These are phyloP conservation scores for Starmera pachycereana DNA, from an alignment of 805 yeast genomes.

Conservation along the genomic window DNA sequence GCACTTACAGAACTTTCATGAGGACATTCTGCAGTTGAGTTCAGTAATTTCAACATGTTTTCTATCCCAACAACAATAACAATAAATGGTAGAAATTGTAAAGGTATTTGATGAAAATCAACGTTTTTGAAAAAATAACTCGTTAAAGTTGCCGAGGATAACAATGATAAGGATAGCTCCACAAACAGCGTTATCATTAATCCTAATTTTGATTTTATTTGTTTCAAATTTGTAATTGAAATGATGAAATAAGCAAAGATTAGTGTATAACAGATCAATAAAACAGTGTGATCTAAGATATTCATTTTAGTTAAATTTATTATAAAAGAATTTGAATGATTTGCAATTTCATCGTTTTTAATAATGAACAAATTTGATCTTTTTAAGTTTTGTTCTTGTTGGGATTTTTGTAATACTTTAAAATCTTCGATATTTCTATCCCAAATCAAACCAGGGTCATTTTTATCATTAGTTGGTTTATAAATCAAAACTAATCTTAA, in stretches of 20 bases:
- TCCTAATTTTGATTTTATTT: slow-evolving; percentile 37
- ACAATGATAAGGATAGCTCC: slow-evolving; percentile 27
- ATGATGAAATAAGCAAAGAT: slow-evolving; percentile 24
- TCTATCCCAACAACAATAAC: slow-evolving; percentile 34
- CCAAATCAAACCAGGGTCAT: slow-evolving; percentile 19
- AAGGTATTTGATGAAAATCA: slow-evolving; percentile 27
- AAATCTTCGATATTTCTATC: slow-evolving; percentile 20
- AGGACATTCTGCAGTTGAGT: slow-evolving; percentile 28
- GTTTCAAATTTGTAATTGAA: slow-evolving; percentile 29
- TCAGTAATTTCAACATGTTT: slow-evolving; percentile 36
- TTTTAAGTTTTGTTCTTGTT: slow-evolving; percentile 8
- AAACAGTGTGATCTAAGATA: slow-evolving; percentile 14
- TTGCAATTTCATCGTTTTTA: no score
- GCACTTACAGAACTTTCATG: slow-evolving; percentile 31
- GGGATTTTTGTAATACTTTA: slow-evolving; percentile 8
- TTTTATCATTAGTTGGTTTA: slow-evolving; percentile 4
- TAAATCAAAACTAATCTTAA: slow-evolving; percentile 26
- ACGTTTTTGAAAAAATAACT: slow-evolving; percentile 24
- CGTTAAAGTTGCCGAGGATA: slow-evolving; percentile 33
- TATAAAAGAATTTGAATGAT: slow-evolving; percentile 1
- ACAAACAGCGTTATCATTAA: slow-evolving; percentile 32
- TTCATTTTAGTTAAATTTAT: slow-evolving; percentile 12
- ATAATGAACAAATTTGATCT: neutral
- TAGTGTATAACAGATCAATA: slow-evolving; percentile 18
- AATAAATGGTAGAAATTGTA: slow-evolving; percentile 30